phyloP scores from a whole-genome alignment of 495 filamentous ascomycete species.

The Penicillium simplicissimum region DNA sequence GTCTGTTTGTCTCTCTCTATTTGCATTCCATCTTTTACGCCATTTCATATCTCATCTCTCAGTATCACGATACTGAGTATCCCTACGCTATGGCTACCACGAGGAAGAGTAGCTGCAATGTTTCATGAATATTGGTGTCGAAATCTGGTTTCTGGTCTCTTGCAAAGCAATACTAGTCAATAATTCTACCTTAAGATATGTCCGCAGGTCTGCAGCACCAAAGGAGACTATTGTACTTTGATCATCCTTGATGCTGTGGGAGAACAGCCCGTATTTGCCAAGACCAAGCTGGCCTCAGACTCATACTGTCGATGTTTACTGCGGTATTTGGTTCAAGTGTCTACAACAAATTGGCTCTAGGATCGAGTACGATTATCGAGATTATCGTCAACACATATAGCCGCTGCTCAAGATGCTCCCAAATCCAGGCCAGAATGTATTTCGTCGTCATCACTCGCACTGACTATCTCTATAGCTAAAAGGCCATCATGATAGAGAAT shows the following conservation, averaged over 20 bases:
- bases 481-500: neutral
- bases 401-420: neutral
- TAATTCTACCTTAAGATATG: conserved; percentile 9
- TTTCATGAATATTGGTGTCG: neutral
- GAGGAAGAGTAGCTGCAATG: neutral
- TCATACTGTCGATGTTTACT: neutral
- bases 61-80: neutral
- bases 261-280: neutral
- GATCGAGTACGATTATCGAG: neutral
- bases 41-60: neutral
- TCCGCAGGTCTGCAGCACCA: conserved; percentile 5
- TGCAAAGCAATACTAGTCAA: neutral
- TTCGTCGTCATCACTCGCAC: neutral
- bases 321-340: neutral
- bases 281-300: neutral
- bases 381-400: neutral
- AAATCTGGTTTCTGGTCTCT: neutral
- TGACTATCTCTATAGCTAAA: neutral
- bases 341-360: neutral
- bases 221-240: conserved; percentile 15
- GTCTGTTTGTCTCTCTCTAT: neutral
- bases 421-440: neutral
- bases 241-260: neutral
- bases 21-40: conserved; percentile 1
- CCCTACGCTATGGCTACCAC: neutral